phyloP scores from a whole-genome alignment of 1,284 basidiomycete species.

The Anthracocystis walkeri region DNA sequence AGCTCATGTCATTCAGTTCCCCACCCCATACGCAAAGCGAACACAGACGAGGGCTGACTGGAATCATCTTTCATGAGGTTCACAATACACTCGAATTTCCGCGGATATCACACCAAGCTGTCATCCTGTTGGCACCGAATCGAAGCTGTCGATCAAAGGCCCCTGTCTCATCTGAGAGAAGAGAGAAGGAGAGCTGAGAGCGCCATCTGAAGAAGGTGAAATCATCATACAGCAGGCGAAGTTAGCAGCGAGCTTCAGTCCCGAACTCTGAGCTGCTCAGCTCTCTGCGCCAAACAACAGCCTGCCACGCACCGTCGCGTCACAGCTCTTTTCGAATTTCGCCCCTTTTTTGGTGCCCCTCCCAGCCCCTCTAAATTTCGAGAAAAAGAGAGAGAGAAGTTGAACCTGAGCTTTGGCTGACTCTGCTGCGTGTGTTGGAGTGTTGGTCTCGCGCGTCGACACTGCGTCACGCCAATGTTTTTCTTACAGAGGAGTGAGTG shows the following conservation, averaged over 20 bases:
- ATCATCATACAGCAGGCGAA: too few species aligned
- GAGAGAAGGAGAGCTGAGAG: too few species aligned
- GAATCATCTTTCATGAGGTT: background rate
- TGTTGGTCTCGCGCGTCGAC: slow-evolving; percentile 15
- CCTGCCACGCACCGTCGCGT: slow-evolving; percentile 4
- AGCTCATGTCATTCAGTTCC: background rate
- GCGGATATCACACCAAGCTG: too few species aligned
- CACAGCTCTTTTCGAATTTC: background rate
- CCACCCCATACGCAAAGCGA: too few species aligned
- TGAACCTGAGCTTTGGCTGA: slow-evolving; percentile 3
- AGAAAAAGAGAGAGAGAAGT: slow-evolving; percentile 10
- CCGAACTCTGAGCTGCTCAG: too few species aligned
- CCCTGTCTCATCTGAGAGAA: slow-evolving; percentile 6
- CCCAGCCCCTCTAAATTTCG: background rate
- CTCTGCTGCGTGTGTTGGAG: background rate
- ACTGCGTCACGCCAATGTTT: slow-evolving; percentile 2
- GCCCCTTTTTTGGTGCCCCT: slow-evolving; percentile 1
- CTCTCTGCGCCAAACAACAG: slow-evolving; percentile 1
- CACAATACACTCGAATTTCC: too few species aligned
- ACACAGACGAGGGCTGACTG: background rate
- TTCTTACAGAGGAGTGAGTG: background rate
- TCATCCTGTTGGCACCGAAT: too few species aligned
- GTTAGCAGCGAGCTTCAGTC: background rate
- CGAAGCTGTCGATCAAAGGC: background rate
- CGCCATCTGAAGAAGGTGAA: too few species aligned